Evolutionary conservation across 2,329 filamentous ascomycete species (phyloP).

Genomic region (Cercospora nicotianae): DNA sequence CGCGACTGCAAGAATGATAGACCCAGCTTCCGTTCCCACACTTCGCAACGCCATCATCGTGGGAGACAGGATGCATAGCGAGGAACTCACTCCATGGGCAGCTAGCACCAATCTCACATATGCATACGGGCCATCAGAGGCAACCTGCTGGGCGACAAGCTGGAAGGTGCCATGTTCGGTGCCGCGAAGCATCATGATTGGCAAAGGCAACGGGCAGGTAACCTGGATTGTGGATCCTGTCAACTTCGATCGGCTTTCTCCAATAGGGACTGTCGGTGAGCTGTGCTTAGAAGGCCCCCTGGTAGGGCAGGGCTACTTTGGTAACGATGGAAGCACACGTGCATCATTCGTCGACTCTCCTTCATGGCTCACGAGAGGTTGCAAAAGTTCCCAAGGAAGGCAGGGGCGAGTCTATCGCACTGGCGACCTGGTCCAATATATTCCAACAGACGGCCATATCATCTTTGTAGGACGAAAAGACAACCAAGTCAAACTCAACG

Average conservation of each 20-base stretch:
- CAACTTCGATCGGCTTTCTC: conserved; percentile 35
- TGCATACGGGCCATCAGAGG: conserved; percentile 18
- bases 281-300: conserved; percentile 49
- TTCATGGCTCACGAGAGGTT: conserved; percentile 21
- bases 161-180: conserved; percentile 13
- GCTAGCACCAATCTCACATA: not conserved
- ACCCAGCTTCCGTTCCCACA: conserved; percentile 6
- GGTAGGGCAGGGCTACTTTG: conserved; percentile 47
- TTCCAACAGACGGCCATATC: conserved; percentile 46
- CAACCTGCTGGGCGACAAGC: conserved; percentile 10
- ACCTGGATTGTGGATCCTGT: conserved; percentile 36
- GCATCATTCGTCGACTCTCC: conserved; percentile 36
- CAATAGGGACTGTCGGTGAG: conserved; percentile 51
- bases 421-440: conserved; percentile 59
- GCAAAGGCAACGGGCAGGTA: conserved; percentile 33
- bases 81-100: conserved; percentile 5
- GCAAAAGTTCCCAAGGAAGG: not conserved
- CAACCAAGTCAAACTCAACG: conserved; percentile 61
- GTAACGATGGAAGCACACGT: conserved; percentile 32
- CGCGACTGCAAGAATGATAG: conserved; percentile 9
- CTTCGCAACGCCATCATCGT: conserved; percentile 12
- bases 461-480: conserved; percentile 61
- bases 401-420: conserved; percentile 40
- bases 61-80: conserved; percentile 11
- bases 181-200: conserved; percentile 35